These are phyloP conservation scores for Xerocomus brunneocitrinus DNA, from an alignment of 768 basidiomycete species.

Conservation along the genomic window DNA sequence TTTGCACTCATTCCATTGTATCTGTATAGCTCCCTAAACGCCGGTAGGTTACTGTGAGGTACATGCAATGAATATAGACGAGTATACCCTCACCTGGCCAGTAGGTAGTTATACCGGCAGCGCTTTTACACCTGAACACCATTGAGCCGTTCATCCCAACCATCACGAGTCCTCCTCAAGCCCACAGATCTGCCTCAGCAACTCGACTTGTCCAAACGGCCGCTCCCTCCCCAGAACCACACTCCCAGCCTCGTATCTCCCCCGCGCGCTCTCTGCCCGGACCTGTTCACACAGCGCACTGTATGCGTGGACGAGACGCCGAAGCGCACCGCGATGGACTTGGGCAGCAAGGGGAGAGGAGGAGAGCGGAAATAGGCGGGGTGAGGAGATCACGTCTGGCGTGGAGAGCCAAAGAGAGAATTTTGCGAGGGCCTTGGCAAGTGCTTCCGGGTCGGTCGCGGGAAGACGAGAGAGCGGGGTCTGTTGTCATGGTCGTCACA, in stretches of 20 bases:
- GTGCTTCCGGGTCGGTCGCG: slow-evolving; percentile 54
- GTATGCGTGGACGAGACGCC: slow-evolving; percentile 67
- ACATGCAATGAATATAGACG: no score
- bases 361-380: slow-evolving; percentile 70
- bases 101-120: no score
- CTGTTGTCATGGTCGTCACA: slow-evolving; percentile 27
- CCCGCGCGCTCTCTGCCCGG: slow-evolving; percentile 51
- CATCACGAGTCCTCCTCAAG: slow-evolving; percentile 41
- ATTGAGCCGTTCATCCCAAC: no score
- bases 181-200: slow-evolving; percentile 77
- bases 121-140: no score
- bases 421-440: slow-evolving; percentile 56
- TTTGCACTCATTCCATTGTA: no score
- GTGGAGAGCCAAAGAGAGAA: slow-evolving; percentile 87
- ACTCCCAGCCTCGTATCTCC: slow-evolving; percentile 82
- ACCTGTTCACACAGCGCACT: slow-evolving; percentile 71
- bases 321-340: slow-evolving; percentile 75
- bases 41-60: no score
- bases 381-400: slow-evolving; percentile 74
- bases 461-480: slow-evolving; percentile 72
- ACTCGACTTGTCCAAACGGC: slow-evolving; percentile 74
- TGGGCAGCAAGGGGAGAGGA: slow-evolving; percentile 58
- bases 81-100: no score
- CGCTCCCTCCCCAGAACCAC: slow-evolving; percentile 79
- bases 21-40: no score